Base-by-base conservation (phyloP, 2,329 filamentous ascomycete species). In the Cordyceps fumosorosea region DNA sequence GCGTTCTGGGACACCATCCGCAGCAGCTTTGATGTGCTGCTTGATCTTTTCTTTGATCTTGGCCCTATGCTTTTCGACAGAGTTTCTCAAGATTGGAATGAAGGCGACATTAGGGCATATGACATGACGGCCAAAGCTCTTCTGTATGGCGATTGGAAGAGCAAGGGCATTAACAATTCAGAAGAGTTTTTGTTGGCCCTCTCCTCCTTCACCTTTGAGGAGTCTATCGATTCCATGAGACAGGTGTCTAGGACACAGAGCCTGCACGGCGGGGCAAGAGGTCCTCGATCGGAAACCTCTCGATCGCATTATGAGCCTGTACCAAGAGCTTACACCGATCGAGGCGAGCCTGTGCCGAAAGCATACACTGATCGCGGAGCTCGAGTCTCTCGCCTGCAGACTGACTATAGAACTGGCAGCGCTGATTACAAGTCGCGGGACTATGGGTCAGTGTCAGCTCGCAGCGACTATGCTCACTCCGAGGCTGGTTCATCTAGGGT, bases 121-220 rank as follows among this genome's bases (percentile, higher is more conserved):
- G 58, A 60, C 14, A 37, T 48, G 50, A 60, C 48, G 58, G 58
- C 58, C 26, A 53, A 54, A n/a, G 58, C 58, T 6, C 58, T 60
- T 11, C 5, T 34, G 20, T 54, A 54, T 24, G 48, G 50, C 18
- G 58, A 60, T 20, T 60, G 58, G 58, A 54, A 40, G 40, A 22
- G 14, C 20, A 42, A 20, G n/a, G 50, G 50, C 14, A 60, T 60
- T 8, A 20, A 22, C 26, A 60, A 60, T 20, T 60, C 58, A 4
- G 58, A 54, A 42, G 58, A 60, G 20, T 60, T 54, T 22, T 42
- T 60, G 14, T 18, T 52, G 22, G 48, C 58, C 3, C 58, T 60
- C 26, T 54, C 50, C 12, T 32, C 24, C n/a, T 53, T 48, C 14
- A 24, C 40, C 12, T 32, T 47, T 45, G 37, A 54, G 8, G 51